Conservation (phyloP, 768 basidiomycete genomes). For the Coprinopsis strossmayeri region DNA sequence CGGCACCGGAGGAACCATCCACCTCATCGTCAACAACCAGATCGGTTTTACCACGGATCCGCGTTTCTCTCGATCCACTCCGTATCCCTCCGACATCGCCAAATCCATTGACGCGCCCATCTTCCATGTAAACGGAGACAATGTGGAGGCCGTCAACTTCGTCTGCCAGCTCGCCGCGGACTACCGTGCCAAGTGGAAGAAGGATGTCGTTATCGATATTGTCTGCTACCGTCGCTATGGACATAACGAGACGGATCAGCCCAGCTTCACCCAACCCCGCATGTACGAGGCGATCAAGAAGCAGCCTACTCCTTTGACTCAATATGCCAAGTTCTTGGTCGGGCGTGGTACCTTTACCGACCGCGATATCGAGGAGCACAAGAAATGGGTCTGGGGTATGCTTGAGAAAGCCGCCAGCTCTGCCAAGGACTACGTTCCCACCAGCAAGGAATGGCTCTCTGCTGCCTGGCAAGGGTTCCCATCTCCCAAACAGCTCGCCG, state of each 20-base stretch:
- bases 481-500: conserved; percentile 90
- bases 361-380: conserved; percentile 96
- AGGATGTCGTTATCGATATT: conserved; percentile 97
- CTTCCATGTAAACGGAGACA: conserved; percentile 99
- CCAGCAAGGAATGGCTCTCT: conserved; percentile 95
- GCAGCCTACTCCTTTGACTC: conserved; percentile 85
- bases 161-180: conserved; percentile 98
- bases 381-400: conserved; percentile 99
- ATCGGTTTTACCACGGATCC: conserved; percentile 99
- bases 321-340: conserved; percentile 88
- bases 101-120: conserved; percentile 98
- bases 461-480: conserved; percentile 99
- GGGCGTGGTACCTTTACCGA: conserved; percentile 92
- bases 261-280: conserved; percentile 95
- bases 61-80: conserved; percentile 93
- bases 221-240: conserved; percentile 98
- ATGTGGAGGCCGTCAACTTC: conserved; percentile 96
- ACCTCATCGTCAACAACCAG: conserved; percentile 98
- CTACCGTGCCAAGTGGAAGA: conserved; percentile 97
- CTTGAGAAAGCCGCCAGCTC: conserved; percentile 93
- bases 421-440: conserved; percentile 91
- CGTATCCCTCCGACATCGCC: conserved; percentile 96
- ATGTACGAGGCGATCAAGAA: conserved; percentile 98
- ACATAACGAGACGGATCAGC: conserved; percentile 99
- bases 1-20: conserved; percentile 96